Evolutionary conservation across 1,284 basidiomycete genomes (phyloP).

Genomic region (Amylostereum areolatum): DNA sequence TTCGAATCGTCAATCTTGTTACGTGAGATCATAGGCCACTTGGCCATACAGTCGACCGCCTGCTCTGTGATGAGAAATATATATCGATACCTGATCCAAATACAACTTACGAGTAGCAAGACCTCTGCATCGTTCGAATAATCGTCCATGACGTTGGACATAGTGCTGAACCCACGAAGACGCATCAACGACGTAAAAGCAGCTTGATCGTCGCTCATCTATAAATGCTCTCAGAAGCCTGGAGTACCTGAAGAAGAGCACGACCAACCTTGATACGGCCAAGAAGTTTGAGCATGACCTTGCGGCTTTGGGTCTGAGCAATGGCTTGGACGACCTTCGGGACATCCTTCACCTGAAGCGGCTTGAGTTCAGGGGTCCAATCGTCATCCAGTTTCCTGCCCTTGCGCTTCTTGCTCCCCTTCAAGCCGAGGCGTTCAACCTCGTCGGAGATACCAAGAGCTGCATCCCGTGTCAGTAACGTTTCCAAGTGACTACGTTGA

Average conservation of each 20-base stretch:
- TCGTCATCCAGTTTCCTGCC: slow-evolving; percentile 93
- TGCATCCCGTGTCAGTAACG: slow-evolving; percentile 21
- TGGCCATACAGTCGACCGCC: slow-evolving; percentile 70
- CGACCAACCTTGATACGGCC: slow-evolving; percentile 73
- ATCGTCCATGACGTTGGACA: slow-evolving; percentile 87
- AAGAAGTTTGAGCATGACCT: slow-evolving; percentile 80
- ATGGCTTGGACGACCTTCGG: slow-evolving; percentile 91
- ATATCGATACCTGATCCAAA: background rate
- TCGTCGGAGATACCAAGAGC: slow-evolving; percentile 96
- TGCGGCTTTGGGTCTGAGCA: slow-evolving; percentile 82
- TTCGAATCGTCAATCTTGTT: slow-evolving; percentile 94
- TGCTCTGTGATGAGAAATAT: slow-evolving; percentile 22
- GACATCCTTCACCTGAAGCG: slow-evolving; percentile 75
- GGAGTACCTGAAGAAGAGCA: slow-evolving; percentile 1
- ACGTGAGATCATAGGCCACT: slow-evolving; percentile 82
- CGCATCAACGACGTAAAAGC: slow-evolving; percentile 87
- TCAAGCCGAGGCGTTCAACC: slow-evolving; percentile 73
- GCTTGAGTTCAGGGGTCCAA: slow-evolving; percentile 76
- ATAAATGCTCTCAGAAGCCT: slow-evolving; percentile 3
- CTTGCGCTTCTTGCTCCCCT: slow-evolving; percentile 88
- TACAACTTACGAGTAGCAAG: slow-evolving; percentile 50
- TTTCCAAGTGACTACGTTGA: too few relatives aligned
- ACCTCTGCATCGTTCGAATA: slow-evolving; percentile 71
- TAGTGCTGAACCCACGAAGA: slow-evolving; percentile 89
- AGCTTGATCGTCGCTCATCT: slow-evolving; percentile 83